Base-by-base conservation (phyloP, 2,329 filamentous ascomycete species). In the Fusarium mundagurra region DNA sequence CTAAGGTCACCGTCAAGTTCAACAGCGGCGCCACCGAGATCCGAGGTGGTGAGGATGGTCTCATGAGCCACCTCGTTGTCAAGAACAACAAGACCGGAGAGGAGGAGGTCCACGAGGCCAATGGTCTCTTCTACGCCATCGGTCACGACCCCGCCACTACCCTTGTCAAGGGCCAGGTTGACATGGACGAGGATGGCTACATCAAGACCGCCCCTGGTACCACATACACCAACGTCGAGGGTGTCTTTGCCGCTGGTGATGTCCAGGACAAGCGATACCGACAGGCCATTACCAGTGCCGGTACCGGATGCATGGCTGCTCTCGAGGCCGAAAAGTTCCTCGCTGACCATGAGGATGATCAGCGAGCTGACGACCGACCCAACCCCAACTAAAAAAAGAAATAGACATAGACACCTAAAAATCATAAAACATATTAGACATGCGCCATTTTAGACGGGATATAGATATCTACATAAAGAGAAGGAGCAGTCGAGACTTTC, bases 261-360 rank as follows among this genome's bases (percentile, higher is more conserved):
- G 97, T 99, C 16, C 96, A 99, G 87, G 97, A 99, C 83, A 99
- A 98, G 92, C 91, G 92, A 81, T 99, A 99, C 84, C 91, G 96
- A 82, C 96, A 99, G 87, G 96, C 96, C 53, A 97, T 99, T 76
- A 99, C 96, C 74, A 98, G 95, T 85, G 96, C 96, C 78, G 96
- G 94, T 69, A 95, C 95, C 70, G 96, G 96, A 73, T 99, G 96
- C 84, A 92, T 98, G 86, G 96, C 96, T 61, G 96, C 96, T 17
- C 90, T 99, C 62, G 96, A 99, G 81, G 96, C 96, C 16, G 96
- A 99, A 85, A 97, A 98, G 84, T 98, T 90, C 87, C 87, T 99
- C 62, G 88, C 93, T 11, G 96, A 98, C 80, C 84, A 88, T 55
- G 94, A 96, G 78, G 68, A 58, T 22, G 75, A 70, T 60, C 59